Evolutionary conservation across 2,329 filamentous ascomycete genomes (phyloP).

Genomic region (Calycina herbarum): DNA sequence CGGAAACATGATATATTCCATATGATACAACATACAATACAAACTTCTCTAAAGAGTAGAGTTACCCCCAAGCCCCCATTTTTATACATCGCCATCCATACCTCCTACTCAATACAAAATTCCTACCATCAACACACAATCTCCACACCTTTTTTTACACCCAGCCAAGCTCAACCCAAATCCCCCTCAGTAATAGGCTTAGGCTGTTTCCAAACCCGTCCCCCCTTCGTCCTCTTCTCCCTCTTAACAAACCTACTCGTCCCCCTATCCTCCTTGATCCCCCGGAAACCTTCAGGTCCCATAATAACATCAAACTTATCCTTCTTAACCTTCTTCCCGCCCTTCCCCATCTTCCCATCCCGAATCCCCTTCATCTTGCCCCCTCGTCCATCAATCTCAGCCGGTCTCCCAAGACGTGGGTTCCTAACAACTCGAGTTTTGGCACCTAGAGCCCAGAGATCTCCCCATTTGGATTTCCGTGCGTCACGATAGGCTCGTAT

Average conservation of each 20-base stretch:
- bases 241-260: slow-evolving; percentile 26
- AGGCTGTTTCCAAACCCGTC: slow-evolving; percentile 39
- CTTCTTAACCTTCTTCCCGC: slow-evolving; percentile 45
- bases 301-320: slow-evolving; percentile 43
- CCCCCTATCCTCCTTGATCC: slow-evolving; percentile 32
- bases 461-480: slow-evolving; percentile 86
- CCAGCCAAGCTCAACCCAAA: slow-evolving; percentile 11
- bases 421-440: slow-evolving; percentile 72
- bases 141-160: no score
- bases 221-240: slow-evolving; percentile 39
- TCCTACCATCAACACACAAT: neutral
- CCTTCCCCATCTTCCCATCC: slow-evolving; percentile 38
- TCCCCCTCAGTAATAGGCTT: slow-evolving; percentile 37
- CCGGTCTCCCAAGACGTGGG: slow-evolving; percentile 57
- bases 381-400: slow-evolving; percentile 31
- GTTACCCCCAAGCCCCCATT: no score
- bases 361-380: slow-evolving; percentile 41
- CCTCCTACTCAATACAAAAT: neutral
- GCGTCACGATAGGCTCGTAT: slow-evolving; percentile 87
- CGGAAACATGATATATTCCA: no score
- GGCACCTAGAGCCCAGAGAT: slow-evolving; percentile 91
- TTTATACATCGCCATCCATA: neutral
- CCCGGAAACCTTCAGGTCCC: slow-evolving; percentile 34
- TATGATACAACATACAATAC: no score
- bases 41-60: no score